Evolutionary conservation across 495 filamentous ascomycete species (phyloP), one percentile per base, ranked within the genome.

Genomic region (Pseudoneurospora amorphoporcata): DNA sequence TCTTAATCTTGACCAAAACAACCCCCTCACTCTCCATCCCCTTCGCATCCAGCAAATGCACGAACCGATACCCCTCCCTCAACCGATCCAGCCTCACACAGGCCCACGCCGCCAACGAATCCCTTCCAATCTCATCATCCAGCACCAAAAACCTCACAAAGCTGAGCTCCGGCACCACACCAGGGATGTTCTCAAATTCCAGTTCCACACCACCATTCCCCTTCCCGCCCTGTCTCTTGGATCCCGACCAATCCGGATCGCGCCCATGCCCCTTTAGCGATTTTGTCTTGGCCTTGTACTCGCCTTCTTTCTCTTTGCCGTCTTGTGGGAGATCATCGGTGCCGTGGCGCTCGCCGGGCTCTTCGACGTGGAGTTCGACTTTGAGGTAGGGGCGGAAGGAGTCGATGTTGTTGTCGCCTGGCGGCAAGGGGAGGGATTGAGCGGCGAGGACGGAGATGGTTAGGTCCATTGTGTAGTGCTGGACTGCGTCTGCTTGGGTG

Each of bases 61-160:
- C 82, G 72, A 97, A 89, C 17, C 93, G 86, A 74, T 92, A 91
- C 2, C 95, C 95, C 43, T 86, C 78, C 68, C 88, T 87, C 70
- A 97, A 80, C 17, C 92, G 87, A 81, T 97, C 93, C 1, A 98
- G 87, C 23, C 93, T 86, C 71, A 97, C 89, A 77, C 94, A 97
- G 8, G 92, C 89, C 95, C 95, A 98, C 12, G 90, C 93, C 23
- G 92, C 92, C 43, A 96, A 78, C 68, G 90, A 84, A 75, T 97
- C 93, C 72, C 87, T 86, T 3, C 89, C 89, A 70, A 95, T 58
- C 75, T 94, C 90, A 73, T 95, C 90, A 76, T 97, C 92, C 78
- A 92, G 89, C 75, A 98, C 85, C 79, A 96, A 92, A 81, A 98
- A 92, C 71, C 95, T 88, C 45, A 97, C 84, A 81, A 97, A 97